Base-by-base conservation (phyloP, 495 filamentous ascomycete genomes). In the Aspergillus nanangensis region DNA sequence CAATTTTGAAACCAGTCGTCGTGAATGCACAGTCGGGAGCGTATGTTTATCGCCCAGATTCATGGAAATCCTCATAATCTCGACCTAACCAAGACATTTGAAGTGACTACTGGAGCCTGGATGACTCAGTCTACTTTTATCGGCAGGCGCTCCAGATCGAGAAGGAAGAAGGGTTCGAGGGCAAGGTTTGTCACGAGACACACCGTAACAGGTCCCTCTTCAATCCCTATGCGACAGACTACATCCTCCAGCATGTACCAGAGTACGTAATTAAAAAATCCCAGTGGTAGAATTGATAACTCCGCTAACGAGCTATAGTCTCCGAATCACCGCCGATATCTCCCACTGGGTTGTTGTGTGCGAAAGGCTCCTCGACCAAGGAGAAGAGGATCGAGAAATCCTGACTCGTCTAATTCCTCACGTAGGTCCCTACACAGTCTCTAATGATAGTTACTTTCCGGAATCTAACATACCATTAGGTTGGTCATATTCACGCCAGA, bases 121-220 rank as follows among this genome's bases (percentile, higher is more conserved):
- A 64, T 13, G 53, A 64, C 17, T 52, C 61, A 1, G 51, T 64
- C 23, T 38, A 50, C 32, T 61, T 64, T 42, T 64, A 55, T 34
- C 24, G 43, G 13, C 47, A 47, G 10, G 52, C 61, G 1, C 36
- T 61, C 3, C 17, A 44, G 11, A 33, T 64, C 5, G 61, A 61
- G 13, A 38, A 50, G 11, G 61, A 57, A 37, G 38, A 57, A 8
- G 61, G 55, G 10, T 38, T 64, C 1, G 19, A 55, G 1, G 61
- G 56, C n/a, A 44, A 34, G 8, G 53, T 59, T 8, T 52, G 39
- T 34, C 61, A 64, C 34, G 58, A 64, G 40, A 64, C 55, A 8
- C 61, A 64, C 21, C 43, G 61, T 5, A 64, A 64, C 43, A 43
- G 58, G 13, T 54, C 58, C 0, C 38, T 64, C 7, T 64, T 59